Conservation (phyloP, 2,329 filamentous ascomycete species). For the Diaporthe longicolla region DNA sequence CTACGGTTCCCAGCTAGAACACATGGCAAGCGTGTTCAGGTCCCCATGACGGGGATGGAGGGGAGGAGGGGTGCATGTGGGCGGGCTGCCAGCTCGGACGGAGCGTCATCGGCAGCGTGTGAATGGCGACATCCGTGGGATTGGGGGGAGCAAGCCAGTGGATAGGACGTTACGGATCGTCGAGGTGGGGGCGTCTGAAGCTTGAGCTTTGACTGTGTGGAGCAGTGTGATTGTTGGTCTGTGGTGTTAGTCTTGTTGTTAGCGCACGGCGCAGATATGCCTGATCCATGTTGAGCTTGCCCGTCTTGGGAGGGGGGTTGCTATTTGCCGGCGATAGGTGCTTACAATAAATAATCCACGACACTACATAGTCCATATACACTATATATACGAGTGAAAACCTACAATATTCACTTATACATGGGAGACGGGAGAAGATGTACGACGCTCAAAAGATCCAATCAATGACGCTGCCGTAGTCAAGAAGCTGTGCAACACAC, state of each 20-base stretch:
- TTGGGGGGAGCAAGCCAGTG: not conserved
- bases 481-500: no score
- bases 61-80: not conserved
- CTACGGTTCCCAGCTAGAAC: not conserved
- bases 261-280: not conserved
- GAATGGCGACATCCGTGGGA: constrained; percentile 24
- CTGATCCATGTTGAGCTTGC: constrained; percentile 6
- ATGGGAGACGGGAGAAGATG: no score
- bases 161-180: not conserved
- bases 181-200: not conserved
- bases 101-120: constrained; percentile 25
- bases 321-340: no score
- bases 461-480: not conserved
- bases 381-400: no score
- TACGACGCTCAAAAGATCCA: no score
- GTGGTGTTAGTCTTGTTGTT: not conserved
- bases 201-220: constrained; percentile 24
- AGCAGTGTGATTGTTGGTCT: not conserved
- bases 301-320: not conserved
- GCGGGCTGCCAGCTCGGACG: not conserved
- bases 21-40: not conserved
- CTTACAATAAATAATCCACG: not conserved
- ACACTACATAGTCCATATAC: not conserved
- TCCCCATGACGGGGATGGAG: not conserved
- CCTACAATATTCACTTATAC: no score